phyloP scores from a whole-genome alignment of 2,329 filamentous ascomycete species.

The Epichloe glyceriae region DNA sequence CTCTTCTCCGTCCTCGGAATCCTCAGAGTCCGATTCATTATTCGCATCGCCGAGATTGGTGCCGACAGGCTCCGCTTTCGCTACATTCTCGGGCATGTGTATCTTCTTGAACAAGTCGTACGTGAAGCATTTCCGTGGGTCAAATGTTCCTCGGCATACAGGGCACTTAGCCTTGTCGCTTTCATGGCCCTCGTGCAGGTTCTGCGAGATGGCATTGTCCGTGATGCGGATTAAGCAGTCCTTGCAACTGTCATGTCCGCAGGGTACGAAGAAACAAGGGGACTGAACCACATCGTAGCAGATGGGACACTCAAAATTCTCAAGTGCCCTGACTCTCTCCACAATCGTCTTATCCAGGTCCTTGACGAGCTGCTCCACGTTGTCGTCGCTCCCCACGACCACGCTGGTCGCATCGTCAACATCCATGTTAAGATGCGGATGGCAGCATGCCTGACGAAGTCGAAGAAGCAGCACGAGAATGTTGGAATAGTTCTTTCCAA shows the following conservation, averaged over 20 bases:
- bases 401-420: constrained; percentile 22
- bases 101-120: constrained; percentile 61
- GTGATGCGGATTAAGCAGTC: constrained; percentile 62
- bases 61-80: constrained; percentile 25
- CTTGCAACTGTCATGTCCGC: constrained; percentile 67
- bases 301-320: constrained; percentile 66
- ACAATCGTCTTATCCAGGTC: constrained; percentile 48
- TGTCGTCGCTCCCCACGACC: constrained; percentile 21
- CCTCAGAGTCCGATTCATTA: constrained; percentile 17
- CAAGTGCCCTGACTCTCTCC: constrained; percentile 43
- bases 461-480: constrained; percentile 72
- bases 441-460: constrained; percentile 57
- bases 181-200: constrained; percentile 48
- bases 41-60: constrained; percentile 19
- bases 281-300: constrained; percentile 68
- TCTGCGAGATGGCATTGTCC: constrained; percentile 42
- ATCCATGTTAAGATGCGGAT: constrained; percentile 19
- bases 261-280: constrained; percentile 67
- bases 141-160: constrained; percentile 56
- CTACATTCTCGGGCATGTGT: constrained; percentile 44
- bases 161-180: constrained; percentile 52
- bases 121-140: constrained; percentile 59
- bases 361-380: constrained; percentile 51
- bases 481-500: constrained; percentile 60
- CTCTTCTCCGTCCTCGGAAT: not conserved